phyloP scores from a whole-genome alignment of 108 stramenopile genomes.

The Schizochytrium sp. region DNA sequence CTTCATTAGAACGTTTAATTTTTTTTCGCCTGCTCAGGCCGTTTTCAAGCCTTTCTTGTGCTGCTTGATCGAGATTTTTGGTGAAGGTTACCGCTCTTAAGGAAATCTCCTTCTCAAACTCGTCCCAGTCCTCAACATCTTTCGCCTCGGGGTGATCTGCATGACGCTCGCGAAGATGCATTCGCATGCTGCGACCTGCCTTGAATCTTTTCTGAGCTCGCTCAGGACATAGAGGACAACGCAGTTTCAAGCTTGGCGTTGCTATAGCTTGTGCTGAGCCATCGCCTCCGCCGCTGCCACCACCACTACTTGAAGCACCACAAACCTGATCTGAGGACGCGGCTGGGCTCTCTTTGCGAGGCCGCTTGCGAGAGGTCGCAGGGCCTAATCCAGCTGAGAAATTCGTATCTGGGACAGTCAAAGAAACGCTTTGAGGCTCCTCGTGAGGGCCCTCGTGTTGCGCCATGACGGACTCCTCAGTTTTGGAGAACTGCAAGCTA shows the following conservation, averaged over 20 bases:
- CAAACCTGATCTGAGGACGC: background rate
- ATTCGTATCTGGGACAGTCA: too few relatives aligned
- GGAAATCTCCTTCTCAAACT: background rate
- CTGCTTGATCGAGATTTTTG: background rate
- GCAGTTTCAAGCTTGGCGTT: background rate
- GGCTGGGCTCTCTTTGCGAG: background rate
- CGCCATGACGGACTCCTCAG: too few relatives aligned
- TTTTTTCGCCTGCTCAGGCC: background rate
- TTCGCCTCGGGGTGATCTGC: background rate
- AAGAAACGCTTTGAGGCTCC: too few relatives aligned
- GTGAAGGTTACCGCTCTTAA: background rate
- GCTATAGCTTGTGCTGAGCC: background rate
- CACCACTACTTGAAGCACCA: too few relatives aligned
- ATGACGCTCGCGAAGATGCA: constrained; percentile 13
- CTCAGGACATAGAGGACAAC: constrained; percentile 41
- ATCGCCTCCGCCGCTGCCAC: background rate
- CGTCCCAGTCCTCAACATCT: background rate
- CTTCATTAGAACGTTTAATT: background rate
- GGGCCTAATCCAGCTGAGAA: background rate
- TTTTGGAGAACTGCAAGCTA: too few relatives aligned
- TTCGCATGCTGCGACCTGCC: constrained; percentile 10
- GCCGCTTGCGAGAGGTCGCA: background rate
- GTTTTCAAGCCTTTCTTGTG: background rate
- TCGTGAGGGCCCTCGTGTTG: too few relatives aligned
- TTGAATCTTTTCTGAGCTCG: background rate